phyloP scores from a whole-genome alignment of 139 green algal species.

The Closterium sp. region DNA sequence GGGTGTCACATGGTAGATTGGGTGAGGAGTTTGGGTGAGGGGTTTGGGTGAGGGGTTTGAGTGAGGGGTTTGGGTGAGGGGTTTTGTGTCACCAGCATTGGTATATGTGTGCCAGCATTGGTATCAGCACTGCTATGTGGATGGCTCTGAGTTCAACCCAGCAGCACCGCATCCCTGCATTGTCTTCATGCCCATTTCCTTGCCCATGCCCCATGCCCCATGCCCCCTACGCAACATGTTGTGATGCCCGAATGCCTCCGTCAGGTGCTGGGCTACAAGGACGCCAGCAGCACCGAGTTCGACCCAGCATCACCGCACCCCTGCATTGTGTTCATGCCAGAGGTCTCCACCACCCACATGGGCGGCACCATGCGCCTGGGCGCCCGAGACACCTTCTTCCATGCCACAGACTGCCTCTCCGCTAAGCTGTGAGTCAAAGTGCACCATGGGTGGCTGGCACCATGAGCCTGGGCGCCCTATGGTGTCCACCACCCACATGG shows the following conservation, averaged over 20 bases:
- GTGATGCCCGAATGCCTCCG: too few species aligned
- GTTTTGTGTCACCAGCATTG: too few species aligned
- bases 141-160: constrained; percentile 82
- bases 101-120: too few species aligned
- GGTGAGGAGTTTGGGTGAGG: too few species aligned
- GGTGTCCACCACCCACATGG: background rate
- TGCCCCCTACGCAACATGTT: too few species aligned
- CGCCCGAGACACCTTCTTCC: constrained; percentile 78
- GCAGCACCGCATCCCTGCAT: constrained; percentile 78
- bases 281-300: constrained; percentile 92
- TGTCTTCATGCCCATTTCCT: constrained; percentile 99
- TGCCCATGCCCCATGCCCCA: background rate
- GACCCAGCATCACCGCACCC: constrained; percentile 71
- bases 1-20: too few species aligned
- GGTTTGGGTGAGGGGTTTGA: too few species aligned
- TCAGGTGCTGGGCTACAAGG: constrained; percentile 64
- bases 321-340: constrained; percentile 97
- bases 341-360: constrained; percentile 85
- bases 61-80: too few species aligned
- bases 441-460: background rate
- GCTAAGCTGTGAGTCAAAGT: constrained; percentile 72
- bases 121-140: too few species aligned
- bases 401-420: constrained; percentile 83
- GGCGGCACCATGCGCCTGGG: constrained; percentile 98
- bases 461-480: background rate